Evolutionary conservation across 2,329 filamentous ascomycete genomes (phyloP).

Genomic region (Fusarium sambucinum): DNA sequence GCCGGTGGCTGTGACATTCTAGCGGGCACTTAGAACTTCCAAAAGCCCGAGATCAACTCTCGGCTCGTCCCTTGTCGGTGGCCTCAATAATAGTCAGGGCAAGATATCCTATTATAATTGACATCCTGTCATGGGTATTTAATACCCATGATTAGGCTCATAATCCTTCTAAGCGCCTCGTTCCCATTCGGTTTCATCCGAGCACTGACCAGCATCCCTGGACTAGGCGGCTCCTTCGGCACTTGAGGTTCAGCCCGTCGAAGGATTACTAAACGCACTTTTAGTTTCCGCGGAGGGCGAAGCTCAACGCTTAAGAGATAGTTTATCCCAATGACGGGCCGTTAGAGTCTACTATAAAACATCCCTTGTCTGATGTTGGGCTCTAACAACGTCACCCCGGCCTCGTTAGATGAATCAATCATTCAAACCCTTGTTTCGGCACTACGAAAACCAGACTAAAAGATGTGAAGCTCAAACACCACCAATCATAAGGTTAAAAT

Average conservation of each 20-base stretch:
- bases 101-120: no score
- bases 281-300: not conserved
- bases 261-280: no score
- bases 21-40: not conserved
- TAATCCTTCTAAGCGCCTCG: not conserved
- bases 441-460: not conserved
- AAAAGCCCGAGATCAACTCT: not conserved
- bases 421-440: slow-evolving; percentile 10
- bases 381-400: not conserved
- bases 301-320: not conserved
- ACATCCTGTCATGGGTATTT: no score
- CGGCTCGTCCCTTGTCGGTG: not conserved
- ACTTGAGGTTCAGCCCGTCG: not conserved
- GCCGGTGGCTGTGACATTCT: not conserved
- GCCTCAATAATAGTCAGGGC: no score
- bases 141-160: not conserved
- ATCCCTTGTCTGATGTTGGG: not conserved
- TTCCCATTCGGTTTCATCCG: not conserved
- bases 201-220: not conserved
- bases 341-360: not conserved
- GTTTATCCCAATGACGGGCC: not conserved
- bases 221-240: not conserved
- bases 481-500: slow-evolving; percentile 15
- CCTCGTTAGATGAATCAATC: not conserved
- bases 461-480: not conserved